These are phyloP conservation scores for Coemansia sp. DNA, from an alignment of 192 early-diverging fungal species.

Conservation along the genomic window DNA sequence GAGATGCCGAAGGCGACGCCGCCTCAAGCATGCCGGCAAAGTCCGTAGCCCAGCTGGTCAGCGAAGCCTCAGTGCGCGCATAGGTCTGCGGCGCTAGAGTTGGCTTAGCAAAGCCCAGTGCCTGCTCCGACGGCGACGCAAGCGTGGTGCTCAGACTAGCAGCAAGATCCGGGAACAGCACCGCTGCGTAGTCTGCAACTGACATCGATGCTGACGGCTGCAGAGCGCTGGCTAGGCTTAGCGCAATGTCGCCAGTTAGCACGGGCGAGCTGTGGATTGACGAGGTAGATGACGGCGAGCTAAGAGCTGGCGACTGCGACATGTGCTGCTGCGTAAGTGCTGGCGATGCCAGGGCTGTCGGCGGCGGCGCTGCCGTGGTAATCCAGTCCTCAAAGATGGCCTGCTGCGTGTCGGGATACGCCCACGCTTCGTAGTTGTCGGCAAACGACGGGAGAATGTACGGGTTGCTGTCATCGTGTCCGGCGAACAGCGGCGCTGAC, in stretches of 20 bases:
- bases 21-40: conserved; percentile 14
- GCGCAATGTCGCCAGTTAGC: conserved; percentile 32
- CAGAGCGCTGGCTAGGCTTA: conserved; percentile 43
- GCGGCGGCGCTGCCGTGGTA: conserved; percentile 36
- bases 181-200: conserved; percentile 48
- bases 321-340: conserved; percentile 14
- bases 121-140: conserved; percentile 10
- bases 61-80: conserved; percentile 1
- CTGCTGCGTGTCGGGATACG: conserved; percentile 50
- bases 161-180: conserved; percentile 44
- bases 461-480: conserved; percentile 31
- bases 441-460: conserved; percentile 46
- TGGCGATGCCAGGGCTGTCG: conserved; percentile 47
- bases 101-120: not conserved
- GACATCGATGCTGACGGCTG: conserved; percentile 16
- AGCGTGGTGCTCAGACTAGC: conserved; percentile 24
- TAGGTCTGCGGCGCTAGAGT: not conserved
- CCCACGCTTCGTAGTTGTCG: conserved; percentile 51
- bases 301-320: conserved; percentile 27
- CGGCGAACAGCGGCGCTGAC: conserved; percentile 28
- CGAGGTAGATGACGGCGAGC: conserved; percentile 23
- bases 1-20: not conserved
- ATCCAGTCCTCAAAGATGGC: conserved; percentile 50
- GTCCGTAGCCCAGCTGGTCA: conserved; percentile 3
- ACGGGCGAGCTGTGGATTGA: conserved; percentile 44